A percentile compares a stretch with the other conserved stretches of the same genome.
phyloP scores from a whole-genome alignment of 768 basidiomycete species.

The Lactifluus hygrophoroides region DNA sequence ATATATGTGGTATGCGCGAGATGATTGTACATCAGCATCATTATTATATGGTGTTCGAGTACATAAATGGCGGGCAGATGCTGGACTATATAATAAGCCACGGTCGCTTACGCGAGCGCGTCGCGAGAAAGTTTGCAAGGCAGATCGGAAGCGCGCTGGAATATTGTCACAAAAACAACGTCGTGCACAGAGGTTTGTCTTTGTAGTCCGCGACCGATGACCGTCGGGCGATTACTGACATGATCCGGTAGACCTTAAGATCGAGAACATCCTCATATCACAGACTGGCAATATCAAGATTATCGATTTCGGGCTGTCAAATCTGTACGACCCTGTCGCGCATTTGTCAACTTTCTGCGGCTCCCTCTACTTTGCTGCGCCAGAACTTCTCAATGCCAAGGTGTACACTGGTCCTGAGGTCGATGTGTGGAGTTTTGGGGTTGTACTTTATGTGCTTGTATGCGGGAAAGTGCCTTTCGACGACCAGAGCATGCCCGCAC shows the following conservation, averaged over 20 bases:
- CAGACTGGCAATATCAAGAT: conserved; percentile 99
- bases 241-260: conserved; percentile 70
- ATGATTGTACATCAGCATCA: conserved; percentile 97
- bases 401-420: conserved; percentile 97
- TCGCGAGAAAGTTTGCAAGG: conserved; percentile 93
- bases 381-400: conserved; percentile 93
- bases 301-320: conserved; percentile 97
- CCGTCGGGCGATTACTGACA: neutral
- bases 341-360: conserved; percentile 96
- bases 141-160: conserved; percentile 95
- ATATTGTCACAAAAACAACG: conserved; percentile 95
- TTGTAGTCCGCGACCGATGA: conserved; percentile 2
- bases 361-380: conserved; percentile 96
- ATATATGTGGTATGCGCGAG: conserved; percentile 98
- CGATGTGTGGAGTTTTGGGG: conserved; percentile 98
- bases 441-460: conserved; percentile 94
- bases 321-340: conserved; percentile 74
- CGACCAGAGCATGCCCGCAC: conserved; percentile 97
- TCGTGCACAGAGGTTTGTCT: conserved; percentile 80
- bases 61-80: conserved; percentile 99
- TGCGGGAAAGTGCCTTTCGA: conserved; percentile 99
- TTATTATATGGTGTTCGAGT: conserved; percentile 99
- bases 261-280: conserved; percentile 98
- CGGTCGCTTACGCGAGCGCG: conserved; percentile 87
- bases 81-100: conserved; percentile 99